Base-by-base conservation (phyloP, 345 rosid species). In the Microthlaspi erraticum region DNA sequence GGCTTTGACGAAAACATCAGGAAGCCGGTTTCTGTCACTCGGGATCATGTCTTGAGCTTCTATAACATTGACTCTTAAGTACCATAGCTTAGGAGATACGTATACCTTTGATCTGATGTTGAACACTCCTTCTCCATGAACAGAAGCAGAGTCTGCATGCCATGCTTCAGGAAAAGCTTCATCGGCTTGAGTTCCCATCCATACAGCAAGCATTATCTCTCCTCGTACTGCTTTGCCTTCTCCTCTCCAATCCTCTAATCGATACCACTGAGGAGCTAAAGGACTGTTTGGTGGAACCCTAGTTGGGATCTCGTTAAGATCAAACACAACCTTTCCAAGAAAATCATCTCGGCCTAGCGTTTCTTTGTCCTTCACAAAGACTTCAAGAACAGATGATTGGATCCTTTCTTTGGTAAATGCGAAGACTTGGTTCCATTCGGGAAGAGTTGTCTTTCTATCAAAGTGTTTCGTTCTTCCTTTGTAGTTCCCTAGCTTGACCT, bases 251-350 rank as follows among this genome's bases (percentile, higher is more conserved):
- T 88, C 91, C 64, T 88, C 97, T 46, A 91, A 74, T 38, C 87
- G 71, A 60, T 86, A 88, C 98, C 97, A 93, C 60, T 91, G 97
- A 4, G 98, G 96, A 62, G 97, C 98, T 60, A 93, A 72, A 0
- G 97, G 97, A 18, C 97, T 88, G 46, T 93, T 89, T 1, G 98
- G 98, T n/a, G 97, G 97, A 60, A 93, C 97, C 79, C 97, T 83
- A 1, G 92, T 87, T 23, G 98, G 96, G 71, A 90, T 73, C 71
- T 93, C 96, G 26, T 91, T 87, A 66, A 93, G 54, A 76, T 93
- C 97, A 61, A 91, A 87, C 34, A 73, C 76, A 2, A 93, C 87
- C 12, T 85, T 83, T 18, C 98, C 97, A 9, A 87, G 72, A 62
- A 86, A 81, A 45, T 90, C 98, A 68, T 88, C 96, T 65, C 96